phyloP scores from a whole-genome alignment of 1,284 basidiomycete genomes.

The Tausonia pullulans region DNA sequence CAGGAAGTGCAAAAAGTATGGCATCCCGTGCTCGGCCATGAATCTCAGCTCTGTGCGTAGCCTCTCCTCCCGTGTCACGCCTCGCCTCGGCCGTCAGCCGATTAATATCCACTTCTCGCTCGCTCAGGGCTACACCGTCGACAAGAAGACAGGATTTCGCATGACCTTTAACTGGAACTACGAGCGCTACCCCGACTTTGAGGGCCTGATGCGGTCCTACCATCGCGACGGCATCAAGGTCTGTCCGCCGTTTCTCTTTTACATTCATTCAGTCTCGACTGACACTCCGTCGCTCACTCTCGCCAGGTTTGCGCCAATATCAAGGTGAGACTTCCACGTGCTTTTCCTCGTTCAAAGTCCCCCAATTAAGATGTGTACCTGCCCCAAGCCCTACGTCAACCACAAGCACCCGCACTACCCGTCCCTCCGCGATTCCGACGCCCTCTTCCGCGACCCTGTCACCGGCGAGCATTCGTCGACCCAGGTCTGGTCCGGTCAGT shows the following conservation, averaged over 20 bases:
- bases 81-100: neutral
- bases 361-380: neutral
- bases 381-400: conserved; percentile 9
- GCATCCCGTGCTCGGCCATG: conserved; percentile 34
- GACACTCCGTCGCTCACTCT: neutral
- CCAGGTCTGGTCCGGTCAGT: conserved; percentile 31
- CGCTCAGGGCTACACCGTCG: conserved; percentile 36
- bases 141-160: conserved; percentile 15
- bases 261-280: neutral
- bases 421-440: conserved; percentile 27
- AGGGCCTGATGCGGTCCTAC: conserved; percentile 31
- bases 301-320: conserved; percentile 2
- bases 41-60: neutral
- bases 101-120: conserved; percentile 20
- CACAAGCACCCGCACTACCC: conserved; percentile 31
- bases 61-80: too few species aligned
- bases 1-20: conserved; percentile 31
- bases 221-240: conserved; percentile 37
- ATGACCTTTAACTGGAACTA: conserved; percentile 13
- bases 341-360: neutral
- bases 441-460: conserved; percentile 31
- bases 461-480: conserved; percentile 30
- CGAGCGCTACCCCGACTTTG: conserved; percentile 37
- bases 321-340: neutral
- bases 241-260: neutral